Evolutionary conservation across 2,329 filamentous ascomycete genomes (phyloP), one percentile per base, ranked within the genome.

Genomic region (Hypoxylon sp.): DNA sequence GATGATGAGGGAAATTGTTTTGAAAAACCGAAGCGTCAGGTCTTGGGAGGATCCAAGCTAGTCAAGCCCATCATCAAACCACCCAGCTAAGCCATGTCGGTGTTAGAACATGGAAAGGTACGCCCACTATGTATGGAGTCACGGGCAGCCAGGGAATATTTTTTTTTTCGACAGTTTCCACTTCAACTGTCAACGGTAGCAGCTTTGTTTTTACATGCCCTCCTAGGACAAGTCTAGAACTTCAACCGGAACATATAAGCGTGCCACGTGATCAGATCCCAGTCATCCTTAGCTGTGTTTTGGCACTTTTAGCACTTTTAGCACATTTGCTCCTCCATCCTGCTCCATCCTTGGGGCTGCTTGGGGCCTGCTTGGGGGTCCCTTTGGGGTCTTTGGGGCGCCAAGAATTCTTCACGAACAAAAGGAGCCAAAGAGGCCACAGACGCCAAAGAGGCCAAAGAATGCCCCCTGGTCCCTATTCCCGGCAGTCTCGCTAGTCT

Each of bases 161-260:
- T 33, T 61, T 56, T 57, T 48, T 27, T 30, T 42, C 22, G 40
- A 20, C 37, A 17, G n/a, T 50, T 50, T 42, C 31, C 53, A 40
- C 31, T 56, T 49, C 30, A 27, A 27, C 44, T 57, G 37, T 56
- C 60, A 57, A 64, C 53, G 30, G n/a, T 42, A 22, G 35, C 6
- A 63, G 44, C 35, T 50, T 37, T 35, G 31, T 42, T 59, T 55
- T 62, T 70, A 62, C 53, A 62, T 71, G 62, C 68, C 68, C 65
- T 66, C 54, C 61, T 71, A 31, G 68, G 68, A 68, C 37, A 71
- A 68, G 68, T 71, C 68, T 68, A 70, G 68, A 68, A 68, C 68
- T 64, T 67, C 64, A 49, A 55, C 54, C 50, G 59, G 56, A 35
- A 37, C 33, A 44, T 65, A 64, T 57, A 62, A 63, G 62, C 57